Evolutionary conservation across 805 yeast genomes (phyloP), one percentile per base, ranked within the genome.

Genomic region (Torulaspora delbrueckii): DNA sequence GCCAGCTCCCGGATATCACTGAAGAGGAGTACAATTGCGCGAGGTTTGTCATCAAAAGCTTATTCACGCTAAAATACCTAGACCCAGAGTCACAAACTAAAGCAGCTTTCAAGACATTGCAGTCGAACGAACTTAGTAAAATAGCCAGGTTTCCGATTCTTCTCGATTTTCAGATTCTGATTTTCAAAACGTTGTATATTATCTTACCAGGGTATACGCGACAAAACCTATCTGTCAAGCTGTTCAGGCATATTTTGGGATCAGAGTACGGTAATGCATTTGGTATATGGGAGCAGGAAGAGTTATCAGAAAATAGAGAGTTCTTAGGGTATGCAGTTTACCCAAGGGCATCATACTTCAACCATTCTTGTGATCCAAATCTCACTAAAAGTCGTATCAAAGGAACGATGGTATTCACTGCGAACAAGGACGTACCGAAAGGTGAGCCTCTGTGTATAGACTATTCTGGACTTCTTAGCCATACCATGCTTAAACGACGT

Each of bases 291-390:
- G 78, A 81, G 40, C 62, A 65, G 2, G 62, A 53, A 5, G 64
- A 59, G 3, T 67, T 67, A 1, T 54, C 62, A 8, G 84, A 77
- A 48, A 73, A 72, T 31, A 60, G 62, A 44, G 83, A 78, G 47
- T 79, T 75, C 52, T 68, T 80, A 41, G 88, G 88, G 0, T 78
- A 78, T 51, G 73, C 77, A 31, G 71, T 82, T 2, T 77, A 71
- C 47, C 84, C 86, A 0, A 72, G 75, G 24, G 86, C 82, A 0
- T 82, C 87, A 2, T 81, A 69, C 53, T 82, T 82, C 70, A 82
- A 82, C 56, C 87, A 82, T 58, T 77, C 84, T 3, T 82, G 87
- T 60, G 60, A 54, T 1, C 83, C 83, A n/a, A 79, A 79, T 50
- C 51, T 81, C 16, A 57, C 55, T 10, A 81, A 80, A 51, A 57